Conservation (phyloP, 257 asterid genomes). For the Solanum sejunctum region DNA sequence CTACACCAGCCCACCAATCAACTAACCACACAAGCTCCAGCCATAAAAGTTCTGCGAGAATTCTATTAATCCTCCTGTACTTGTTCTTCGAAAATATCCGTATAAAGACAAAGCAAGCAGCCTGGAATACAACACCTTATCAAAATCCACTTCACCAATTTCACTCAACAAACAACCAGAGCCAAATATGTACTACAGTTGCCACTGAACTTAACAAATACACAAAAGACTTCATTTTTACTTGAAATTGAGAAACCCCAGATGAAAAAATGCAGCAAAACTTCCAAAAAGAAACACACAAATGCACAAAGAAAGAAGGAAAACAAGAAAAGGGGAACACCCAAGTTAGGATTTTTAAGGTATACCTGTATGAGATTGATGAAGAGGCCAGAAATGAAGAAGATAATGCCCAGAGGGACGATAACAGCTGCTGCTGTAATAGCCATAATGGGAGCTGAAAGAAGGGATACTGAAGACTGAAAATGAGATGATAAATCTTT, state of each 20-base stretch:
- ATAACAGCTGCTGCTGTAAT: slow-evolving; percentile 48
- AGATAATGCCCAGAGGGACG: slow-evolving; percentile 72
- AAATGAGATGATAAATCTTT: background rate
- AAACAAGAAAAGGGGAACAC: background rate
- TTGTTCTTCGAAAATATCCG: slow-evolving; percentile 75
- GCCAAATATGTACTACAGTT: background rate
- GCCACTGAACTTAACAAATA: background rate
- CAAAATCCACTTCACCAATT: background rate
- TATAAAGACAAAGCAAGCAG: slow-evolving; percentile 45
- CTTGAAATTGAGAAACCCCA: too few species aligned
- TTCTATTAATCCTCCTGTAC: slow-evolving; percentile 71
- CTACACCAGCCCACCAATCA: slow-evolving; percentile 97
- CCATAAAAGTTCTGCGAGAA: slow-evolving; percentile 75
- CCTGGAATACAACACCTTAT: slow-evolving; percentile 26
- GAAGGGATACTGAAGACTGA: background rate
- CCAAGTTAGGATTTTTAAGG: background rate
- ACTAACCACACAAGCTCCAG: slow-evolving; percentile 92
- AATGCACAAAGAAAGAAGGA: background rate
- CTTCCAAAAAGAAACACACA: too few species aligned
- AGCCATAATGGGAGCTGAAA: slow-evolving; percentile 5
- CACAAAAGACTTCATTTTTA: too few species aligned
- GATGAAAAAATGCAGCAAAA: too few species aligned
- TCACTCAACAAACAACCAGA: background rate
- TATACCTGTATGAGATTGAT: slow-evolving; percentile 70
- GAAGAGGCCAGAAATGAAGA: slow-evolving; percentile 77